A percentile compares a stretch with the other conserved stretches of the same genome.
phyloP scores from a whole-genome alignment of 208 protist genomes.

The Leptomonas seymouri region DNA sequence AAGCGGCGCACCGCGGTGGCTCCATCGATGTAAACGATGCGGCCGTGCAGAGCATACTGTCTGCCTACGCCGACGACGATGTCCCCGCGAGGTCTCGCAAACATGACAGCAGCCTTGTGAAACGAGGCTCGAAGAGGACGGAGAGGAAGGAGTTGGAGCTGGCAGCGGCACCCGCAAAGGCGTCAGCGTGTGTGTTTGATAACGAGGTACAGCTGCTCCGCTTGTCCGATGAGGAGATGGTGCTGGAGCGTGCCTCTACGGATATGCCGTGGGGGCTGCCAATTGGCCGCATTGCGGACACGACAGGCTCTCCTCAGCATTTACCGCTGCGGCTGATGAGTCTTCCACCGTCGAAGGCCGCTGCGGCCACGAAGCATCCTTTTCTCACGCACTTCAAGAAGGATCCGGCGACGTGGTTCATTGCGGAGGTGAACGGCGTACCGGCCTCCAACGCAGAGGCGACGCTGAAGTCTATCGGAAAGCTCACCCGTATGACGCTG shows the following conservation, averaged over 20 bases:
- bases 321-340: constrained; percentile 26
- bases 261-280: constrained; percentile 54
- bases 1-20: neutral
- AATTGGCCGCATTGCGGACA: constrained; percentile 30
- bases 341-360: constrained; percentile 7
- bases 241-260: constrained; percentile 47
- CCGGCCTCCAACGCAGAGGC: constrained; percentile 31
- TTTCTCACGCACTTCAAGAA: constrained; percentile 48
- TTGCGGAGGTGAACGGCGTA: constrained; percentile 47
- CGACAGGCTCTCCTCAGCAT: constrained; percentile 11
- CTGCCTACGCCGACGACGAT: neutral
- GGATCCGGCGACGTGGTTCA: constrained; percentile 42
- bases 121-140: neutral
- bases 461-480: constrained; percentile 43
- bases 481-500: constrained; percentile 41
- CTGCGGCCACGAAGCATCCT: constrained; percentile 27
- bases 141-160: neutral
- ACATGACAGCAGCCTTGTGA: neutral
- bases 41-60: neutral
- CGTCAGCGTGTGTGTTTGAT: constrained; percentile 45
- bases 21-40: neutral
- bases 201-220: constrained; percentile 52
- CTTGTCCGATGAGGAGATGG: constrained; percentile 52
- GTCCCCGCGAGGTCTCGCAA: neutral
- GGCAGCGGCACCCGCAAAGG: neutral